Evolutionary conservation across 2,329 filamentous ascomycete genomes (phyloP).

Genomic region (Ceratocystis ficicola): DNA sequence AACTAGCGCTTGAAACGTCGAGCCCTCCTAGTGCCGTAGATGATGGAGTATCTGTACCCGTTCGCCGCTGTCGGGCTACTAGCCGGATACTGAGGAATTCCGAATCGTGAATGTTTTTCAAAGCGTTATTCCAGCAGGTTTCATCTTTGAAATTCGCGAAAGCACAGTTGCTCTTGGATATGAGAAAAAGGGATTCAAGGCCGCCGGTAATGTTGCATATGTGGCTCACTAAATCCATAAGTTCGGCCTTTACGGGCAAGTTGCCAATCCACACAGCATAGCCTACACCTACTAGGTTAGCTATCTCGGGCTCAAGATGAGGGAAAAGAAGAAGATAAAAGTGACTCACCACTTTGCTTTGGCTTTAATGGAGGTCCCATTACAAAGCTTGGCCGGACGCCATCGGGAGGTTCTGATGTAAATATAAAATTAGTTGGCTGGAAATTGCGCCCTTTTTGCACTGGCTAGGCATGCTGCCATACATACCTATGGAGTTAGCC

Average conservation of each 20-base stretch:
- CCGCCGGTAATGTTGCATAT: conserved; percentile 69
- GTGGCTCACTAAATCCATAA: conserved; percentile 79
- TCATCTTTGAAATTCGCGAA: conserved; percentile 93
- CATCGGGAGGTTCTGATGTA: background rate
- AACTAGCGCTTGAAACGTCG: background rate
- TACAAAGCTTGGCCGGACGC: background rate
- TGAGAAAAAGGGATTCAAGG: conserved; percentile 82
- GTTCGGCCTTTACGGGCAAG: conserved; percentile 66
- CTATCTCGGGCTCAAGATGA: conserved; percentile 1
- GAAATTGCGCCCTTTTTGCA: background rate
- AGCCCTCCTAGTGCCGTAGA: background rate
- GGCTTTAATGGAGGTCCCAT: conserved; percentile 16
- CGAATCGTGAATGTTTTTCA: conserved; percentile 79
- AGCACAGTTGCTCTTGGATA: conserved; percentile 93
- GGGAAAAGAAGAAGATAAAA: too few species aligned
- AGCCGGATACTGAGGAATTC: conserved; percentile 75
- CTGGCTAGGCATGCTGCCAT: background rate
- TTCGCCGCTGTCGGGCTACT: conserved; percentile 65
- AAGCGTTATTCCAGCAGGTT: conserved; percentile 58
- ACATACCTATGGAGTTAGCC: background rate
- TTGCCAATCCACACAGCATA: conserved; percentile 96
- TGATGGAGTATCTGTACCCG: conserved; percentile 26
- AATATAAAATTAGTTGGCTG: background rate
- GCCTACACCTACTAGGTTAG: conserved; percentile 37
- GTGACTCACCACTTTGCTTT: conserved; percentile 13